Base-by-base conservation (phyloP, 345 rosid genomes). In the Dovyalis caffra region DNA sequence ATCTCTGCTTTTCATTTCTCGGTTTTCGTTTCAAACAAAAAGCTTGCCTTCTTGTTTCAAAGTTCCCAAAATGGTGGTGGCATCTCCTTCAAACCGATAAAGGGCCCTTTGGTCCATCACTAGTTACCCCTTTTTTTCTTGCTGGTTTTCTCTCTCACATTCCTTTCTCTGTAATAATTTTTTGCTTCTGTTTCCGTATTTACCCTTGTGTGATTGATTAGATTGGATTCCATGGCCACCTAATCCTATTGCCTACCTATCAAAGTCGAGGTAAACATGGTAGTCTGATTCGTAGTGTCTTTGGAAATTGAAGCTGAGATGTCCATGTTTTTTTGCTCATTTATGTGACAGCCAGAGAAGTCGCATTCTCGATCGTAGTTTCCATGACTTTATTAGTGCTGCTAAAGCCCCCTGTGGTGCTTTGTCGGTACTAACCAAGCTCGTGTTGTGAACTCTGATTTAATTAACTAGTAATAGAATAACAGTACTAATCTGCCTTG, bases 231-330 rank as follows among this genome's bases (percentile, higher is more conserved):
- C 34, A 2, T 25, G 21, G 38, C 23, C 66, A 60, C 51, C 51
- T 25, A 4, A n/a, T 28, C 18, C 26, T 26, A 28, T 31, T 1
- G 29, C 28, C 25, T n/a, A 26, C 53, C 34, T 16, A 67, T 63
- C 66, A 28, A 15, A 31, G 18, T 29, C 35, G 35, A 31, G 34
- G 38, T 8, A 31, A 16, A 28, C 9, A 45, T 23, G 16, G 34
- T 1, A 1, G 34, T 15, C 38, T 63, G 65, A 63, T 14, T 16
- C n/a, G 32, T 7, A 33, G n/a, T 33, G 16, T 32, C 74, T 5
- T 81, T 56, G 84, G 81, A 61, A 81, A 64, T 81, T 81, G 84
- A 38, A 81, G 74, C 84, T 23, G 29, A 14, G 38, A 60, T 38
- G 69, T 57, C 72, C 16, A 49, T 74, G 76, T 61, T 70, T 74